Base-by-base conservation (phyloP, 106 monocot species). In the Phalaenopsis aphrodite region DNA sequence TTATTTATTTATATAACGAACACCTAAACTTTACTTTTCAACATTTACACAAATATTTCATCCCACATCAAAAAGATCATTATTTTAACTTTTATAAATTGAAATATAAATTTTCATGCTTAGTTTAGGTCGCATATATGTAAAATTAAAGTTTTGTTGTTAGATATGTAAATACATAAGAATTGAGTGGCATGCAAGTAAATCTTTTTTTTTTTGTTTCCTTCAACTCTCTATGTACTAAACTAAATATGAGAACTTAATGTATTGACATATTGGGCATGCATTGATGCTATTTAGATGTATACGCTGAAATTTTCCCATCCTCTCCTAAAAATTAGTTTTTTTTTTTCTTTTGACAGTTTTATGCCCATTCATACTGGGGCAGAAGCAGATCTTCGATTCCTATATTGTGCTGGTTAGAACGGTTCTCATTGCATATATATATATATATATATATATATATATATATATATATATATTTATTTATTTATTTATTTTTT, bases 331-430 rank as follows among this genome's bases (percentile, higher is more conserved):
- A 5, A 17, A 57, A 48, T 1, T 12, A 52, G 61, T 21, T 18
- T 58, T 67, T 36, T 12, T 78, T 41, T 61, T 72, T 41, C 24
- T 7, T 42, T 83, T 84, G 56, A 38, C 87, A 99, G 99, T 78
- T 99, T 95, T 84, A 93, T 95, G 86, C 95, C 99, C 37, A 90
- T 84, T 81, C 86, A 89, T 82, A 75, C 84, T 89, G 95, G 99
- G 24, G 99, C 89, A 77, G 99, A 99, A 85, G 85, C 85, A 37
- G 99, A 99, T 82, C 99, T 99, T 46, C 89, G 99, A 52, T 99
- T 99, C 88, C 87, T 99, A 16, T 99, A 95, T 73, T 99, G 99
- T 85, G 99, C 99, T 84, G 99, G 99, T 99, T 76, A 79, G 87
- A 42, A 72, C 2, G 52, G n/a, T 3, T 17, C n/a, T 85, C 30